Percentiles rank a stretch among this genome's conserved stretches.
phyloP scores from a whole-genome alignment of 352 stramenopile genomes.

The Globisporangium ultimum region DNA sequence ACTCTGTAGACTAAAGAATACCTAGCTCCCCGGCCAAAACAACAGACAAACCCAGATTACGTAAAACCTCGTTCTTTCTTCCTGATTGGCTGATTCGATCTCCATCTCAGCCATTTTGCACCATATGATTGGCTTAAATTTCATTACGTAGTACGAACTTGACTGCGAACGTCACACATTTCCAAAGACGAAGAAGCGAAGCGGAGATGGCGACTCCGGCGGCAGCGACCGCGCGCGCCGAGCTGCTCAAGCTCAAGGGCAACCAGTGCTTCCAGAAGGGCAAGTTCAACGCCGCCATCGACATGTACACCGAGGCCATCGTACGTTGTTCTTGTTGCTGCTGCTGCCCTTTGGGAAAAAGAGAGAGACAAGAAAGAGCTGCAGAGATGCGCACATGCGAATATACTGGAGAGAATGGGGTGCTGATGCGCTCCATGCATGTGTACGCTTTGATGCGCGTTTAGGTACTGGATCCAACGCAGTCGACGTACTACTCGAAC shows the following conservation, averaged over 20 bases:
- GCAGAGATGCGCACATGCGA: no score
- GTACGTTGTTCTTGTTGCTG: slow-evolving; percentile 27
- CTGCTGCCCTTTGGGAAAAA: no score
- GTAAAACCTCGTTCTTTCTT: background rate
- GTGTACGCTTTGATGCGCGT: background rate
- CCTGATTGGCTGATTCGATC: background rate
- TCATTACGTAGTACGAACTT: no score
- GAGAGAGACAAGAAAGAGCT: no score
- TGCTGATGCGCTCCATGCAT: background rate
- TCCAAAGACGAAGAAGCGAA: background rate
- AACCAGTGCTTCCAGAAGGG: slow-evolving; percentile 81
- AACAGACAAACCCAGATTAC: background rate
- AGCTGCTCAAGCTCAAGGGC: slow-evolving; percentile 74
- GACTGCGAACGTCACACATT: background rate
- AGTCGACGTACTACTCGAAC: slow-evolving; percentile 80
- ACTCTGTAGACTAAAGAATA: no score
- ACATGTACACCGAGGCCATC: slow-evolving; percentile 87
- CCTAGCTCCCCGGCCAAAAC: background rate
- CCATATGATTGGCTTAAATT: background rate
- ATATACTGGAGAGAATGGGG: no score
- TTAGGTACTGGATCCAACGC: slow-evolving; percentile 50
- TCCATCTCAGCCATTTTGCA: background rate
- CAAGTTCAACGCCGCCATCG: slow-evolving; percentile 74
- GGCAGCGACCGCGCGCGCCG: slow-evolving; percentile 37
- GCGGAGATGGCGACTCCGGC: background rate